Evolutionary conservation across 805 yeast genomes (phyloP), one percentile per base, ranked within the genome.

Genomic region (Monosporozyma yasuniensis): DNA sequence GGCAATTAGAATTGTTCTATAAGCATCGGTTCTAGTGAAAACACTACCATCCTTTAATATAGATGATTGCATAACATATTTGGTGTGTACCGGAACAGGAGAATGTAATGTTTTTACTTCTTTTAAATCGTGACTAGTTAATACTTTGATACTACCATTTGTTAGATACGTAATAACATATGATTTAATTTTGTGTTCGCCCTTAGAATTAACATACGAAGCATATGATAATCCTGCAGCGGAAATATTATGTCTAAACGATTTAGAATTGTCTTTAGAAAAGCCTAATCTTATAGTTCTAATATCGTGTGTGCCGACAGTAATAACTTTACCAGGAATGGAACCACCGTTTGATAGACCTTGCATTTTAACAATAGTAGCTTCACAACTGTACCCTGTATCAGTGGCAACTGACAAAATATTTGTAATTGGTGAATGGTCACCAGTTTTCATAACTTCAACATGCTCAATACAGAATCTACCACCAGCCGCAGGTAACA

Each of bases 381-480:
- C 96, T 4, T 72, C 70, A 3, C 87, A 79, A 2, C 87, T 78
- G 5, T 72, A 69, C 1, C 96, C 96, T 25, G 73, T 72, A 1
- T 70, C 75, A 11, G 77, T 63, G 54, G 79, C 80, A 19, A 84
- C 66, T 1, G 90, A 82, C 8, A 78, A 71, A 7, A 91, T 71
- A 6, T 73, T 69, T 1, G 71, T 69, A 16, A 90, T 74, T 2
- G 77, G 73, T 1, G 78, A 58, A 12, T 42, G 70, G 30, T 75
- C 79, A 44, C 78, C 77, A 0, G 79, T 70, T 38, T 73, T 74
- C 5, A 76, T 66, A 0, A 68, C 62, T 38, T 73, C 82, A 7
- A 77, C 71, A 50, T 74, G 74, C 23, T 74, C 74, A 0, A 80
- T 84, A 27, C 71, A 68, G 60, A 81, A 88, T 46, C 80, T 71